A percentile compares a stretch with the other conserved stretches of the same genome.
These are phyloP conservation scores for Vicia villosa DNA, from an alignment of 306 rosid species.

Conservation along the genomic window DNA sequence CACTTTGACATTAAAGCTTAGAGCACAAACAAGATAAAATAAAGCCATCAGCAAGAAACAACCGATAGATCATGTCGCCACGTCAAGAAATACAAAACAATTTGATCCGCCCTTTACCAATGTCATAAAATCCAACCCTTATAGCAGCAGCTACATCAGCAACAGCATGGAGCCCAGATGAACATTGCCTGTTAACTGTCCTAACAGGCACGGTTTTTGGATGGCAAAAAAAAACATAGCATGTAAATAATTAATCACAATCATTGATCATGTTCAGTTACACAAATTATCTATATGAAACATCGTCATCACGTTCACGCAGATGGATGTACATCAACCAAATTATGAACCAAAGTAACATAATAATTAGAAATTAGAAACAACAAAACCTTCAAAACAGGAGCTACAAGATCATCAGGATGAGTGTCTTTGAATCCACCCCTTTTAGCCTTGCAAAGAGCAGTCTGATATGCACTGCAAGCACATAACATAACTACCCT, in stretches of 20 bases:
- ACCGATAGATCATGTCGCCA: too few species aligned
- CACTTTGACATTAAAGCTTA: too few species aligned
- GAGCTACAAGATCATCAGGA: slow-evolving; percentile 91
- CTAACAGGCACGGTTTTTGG: slow-evolving; percentile 88
- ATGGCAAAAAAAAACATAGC: slow-evolving; percentile 8
- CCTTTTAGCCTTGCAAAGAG: too few species aligned
- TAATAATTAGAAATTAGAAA: not conserved
- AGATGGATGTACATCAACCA: not conserved
- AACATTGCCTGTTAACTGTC: slow-evolving; percentile 95
- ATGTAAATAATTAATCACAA: slow-evolving; percentile 14
- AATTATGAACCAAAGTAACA: not conserved
- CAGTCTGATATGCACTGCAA: slow-evolving; percentile 78
- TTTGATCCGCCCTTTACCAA: slow-evolving; percentile 48
- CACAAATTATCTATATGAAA: slow-evolving; percentile 6
- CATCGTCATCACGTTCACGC: slow-evolving; percentile 8
- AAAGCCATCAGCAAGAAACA: too few species aligned
- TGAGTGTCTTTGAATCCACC: too few species aligned
- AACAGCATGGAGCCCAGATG: slow-evolving; percentile 98
- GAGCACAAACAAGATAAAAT: too few species aligned
- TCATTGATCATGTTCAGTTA: slow-evolving; percentile 5
- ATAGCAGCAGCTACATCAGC: slow-evolving; percentile 97
- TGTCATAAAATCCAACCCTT: slow-evolving; percentile 89
- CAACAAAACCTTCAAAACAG: slow-evolving; percentile 80
- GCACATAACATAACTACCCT: slow-evolving; percentile 1
- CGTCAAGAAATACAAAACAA: not conserved